Evolutionary conservation across 2,329 filamentous ascomycete species (phyloP).

Genomic region (Pyrenochaeta sp.): DNA sequence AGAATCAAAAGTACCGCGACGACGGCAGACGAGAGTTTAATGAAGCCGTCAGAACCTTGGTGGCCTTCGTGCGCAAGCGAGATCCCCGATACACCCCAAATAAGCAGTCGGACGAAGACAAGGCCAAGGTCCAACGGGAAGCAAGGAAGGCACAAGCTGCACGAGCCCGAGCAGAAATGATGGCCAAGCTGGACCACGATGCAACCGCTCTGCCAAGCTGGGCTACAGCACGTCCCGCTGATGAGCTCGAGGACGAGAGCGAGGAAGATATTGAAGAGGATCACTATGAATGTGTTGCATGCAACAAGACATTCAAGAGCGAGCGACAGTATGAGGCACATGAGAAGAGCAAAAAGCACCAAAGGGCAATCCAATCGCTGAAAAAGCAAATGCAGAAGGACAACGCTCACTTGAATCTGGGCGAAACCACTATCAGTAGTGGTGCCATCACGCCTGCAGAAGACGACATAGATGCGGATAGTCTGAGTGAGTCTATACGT

Average conservation of each 20-base stretch:
- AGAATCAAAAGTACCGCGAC: conserved; percentile 85
- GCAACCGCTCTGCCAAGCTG: conserved; percentile 76
- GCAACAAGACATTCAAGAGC: conserved; percentile 79
- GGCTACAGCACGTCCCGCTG: conserved; percentile 69
- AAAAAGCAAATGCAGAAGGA: conserved; percentile 85
- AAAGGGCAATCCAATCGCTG: conserved; percentile 83
- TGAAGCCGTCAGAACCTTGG: conserved; percentile 84
- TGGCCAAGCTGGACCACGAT: conserved; percentile 73
- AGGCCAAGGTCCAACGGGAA: conserved; percentile 79
- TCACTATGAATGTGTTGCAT: conserved; percentile 70
- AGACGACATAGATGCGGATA: conserved; percentile 42
- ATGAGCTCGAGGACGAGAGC: conserved; percentile 64
- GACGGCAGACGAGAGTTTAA: conserved; percentile 89
- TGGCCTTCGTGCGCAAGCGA: conserved; percentile 88
- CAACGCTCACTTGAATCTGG: conserved; percentile 66
- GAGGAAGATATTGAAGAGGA: conserved; percentile 60
- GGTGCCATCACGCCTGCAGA: conserved; percentile 46
- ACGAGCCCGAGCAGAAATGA: conserved; percentile 80
- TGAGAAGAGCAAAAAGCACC: conserved; percentile 95
- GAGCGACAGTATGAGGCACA: conserved; percentile 91
- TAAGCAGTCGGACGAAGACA: conserved; percentile 78
- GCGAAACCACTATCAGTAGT: conserved; percentile 45
- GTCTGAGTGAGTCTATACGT: conserved; percentile 48
- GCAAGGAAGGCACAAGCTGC: conserved; percentile 86
- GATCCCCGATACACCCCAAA: conserved; percentile 86